Conservation (phyloP, 306 rosid species). For the Fragaria vesca region DNA sequence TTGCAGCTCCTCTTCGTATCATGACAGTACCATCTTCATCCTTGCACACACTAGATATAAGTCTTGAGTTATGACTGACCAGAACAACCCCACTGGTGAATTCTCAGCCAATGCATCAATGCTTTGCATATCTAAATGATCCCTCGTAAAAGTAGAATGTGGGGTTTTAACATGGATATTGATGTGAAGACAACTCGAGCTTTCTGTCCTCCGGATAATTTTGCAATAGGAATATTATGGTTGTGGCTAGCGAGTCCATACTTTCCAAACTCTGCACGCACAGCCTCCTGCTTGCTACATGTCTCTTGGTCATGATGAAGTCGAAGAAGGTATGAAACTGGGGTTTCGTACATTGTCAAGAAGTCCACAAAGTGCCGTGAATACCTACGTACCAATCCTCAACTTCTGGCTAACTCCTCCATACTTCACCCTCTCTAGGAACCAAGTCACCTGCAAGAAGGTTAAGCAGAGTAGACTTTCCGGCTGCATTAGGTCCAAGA, state of each 20-base stretch:
- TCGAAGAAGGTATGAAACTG: slow-evolving; percentile 62
- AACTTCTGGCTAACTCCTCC: slow-evolving; percentile 60
- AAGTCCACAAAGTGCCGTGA: slow-evolving; percentile 69
- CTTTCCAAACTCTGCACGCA: slow-evolving; percentile 62
- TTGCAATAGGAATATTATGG: background rate
- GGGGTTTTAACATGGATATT: slow-evolving; percentile 61
- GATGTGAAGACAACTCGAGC: slow-evolving; percentile 77
- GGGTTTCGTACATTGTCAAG: slow-evolving; percentile 67
- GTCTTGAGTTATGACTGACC: slow-evolving; percentile 74
- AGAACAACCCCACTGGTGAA: slow-evolving; percentile 73
- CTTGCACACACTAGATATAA: slow-evolving; percentile 70
- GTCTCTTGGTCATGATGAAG: slow-evolving; percentile 74
- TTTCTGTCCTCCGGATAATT: slow-evolving; percentile 58
- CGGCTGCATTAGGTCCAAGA: slow-evolving; percentile 67
- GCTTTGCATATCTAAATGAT: slow-evolving; percentile 83
- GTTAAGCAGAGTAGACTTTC: slow-evolving; percentile 59
- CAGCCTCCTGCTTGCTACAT: slow-evolving; percentile 75
- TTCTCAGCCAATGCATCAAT: slow-evolving; percentile 75
- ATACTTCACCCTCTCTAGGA: slow-evolving; percentile 59
- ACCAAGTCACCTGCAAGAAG: slow-evolving; percentile 71
- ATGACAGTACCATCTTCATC: slow-evolving; percentile 60
- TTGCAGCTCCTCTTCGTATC: slow-evolving; percentile 50
- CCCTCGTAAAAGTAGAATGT: slow-evolving; percentile 39
- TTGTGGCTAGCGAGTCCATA: slow-evolving; percentile 56
- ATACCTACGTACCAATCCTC: slow-evolving; percentile 56